Percentiles rank a stretch among this genome's conserved stretches.
Evolutionary conservation across 108 stramenopile genomes (phyloP).

Genomic region (Pseudonitzschia multistriata): DNA sequence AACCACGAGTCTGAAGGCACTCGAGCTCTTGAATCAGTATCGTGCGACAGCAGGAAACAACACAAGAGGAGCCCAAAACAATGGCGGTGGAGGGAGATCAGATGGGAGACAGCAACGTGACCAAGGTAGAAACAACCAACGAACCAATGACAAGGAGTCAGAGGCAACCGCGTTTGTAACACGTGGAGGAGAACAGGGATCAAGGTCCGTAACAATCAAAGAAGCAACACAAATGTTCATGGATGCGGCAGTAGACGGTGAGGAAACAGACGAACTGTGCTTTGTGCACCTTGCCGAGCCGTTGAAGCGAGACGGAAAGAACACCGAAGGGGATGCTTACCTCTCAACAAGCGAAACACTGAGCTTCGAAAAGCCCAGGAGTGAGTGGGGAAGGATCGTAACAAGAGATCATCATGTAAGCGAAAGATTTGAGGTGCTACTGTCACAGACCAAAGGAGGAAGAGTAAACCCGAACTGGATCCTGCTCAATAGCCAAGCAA

Average conservation of each 20-base stretch:
- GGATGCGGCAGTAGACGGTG: neutral
- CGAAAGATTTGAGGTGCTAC: too few relatives aligned
- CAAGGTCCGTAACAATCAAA: neutral
- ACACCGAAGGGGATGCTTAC: neutral
- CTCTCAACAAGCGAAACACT: neutral
- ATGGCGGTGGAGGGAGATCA: too few relatives aligned
- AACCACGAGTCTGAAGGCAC: neutral
- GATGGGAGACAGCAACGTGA: too few relatives aligned
- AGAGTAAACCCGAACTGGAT: neutral
- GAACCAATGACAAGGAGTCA: neutral
- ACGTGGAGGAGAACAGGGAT: neutral
- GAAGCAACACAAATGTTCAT: neutral
- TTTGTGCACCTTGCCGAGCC: neutral
- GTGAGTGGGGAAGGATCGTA: neutral
- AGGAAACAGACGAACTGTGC: neutral
- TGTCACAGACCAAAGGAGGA: too few relatives aligned
- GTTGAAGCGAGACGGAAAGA: neutral
- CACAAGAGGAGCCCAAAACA: too few relatives aligned
- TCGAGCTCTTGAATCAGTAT: neutral
- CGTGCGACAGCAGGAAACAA: neutral
- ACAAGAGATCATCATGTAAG: too few relatives aligned
- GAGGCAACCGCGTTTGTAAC: neutral
- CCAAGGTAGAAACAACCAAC: neutral
- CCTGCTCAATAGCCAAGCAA: neutral
- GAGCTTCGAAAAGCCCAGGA: neutral